A percentile compares a stretch with the other conserved stretches of the same genome.
Evolutionary conservation across 2,329 filamentous ascomycete species (phyloP).

Genomic region (Xylariaceae sp.): DNA sequence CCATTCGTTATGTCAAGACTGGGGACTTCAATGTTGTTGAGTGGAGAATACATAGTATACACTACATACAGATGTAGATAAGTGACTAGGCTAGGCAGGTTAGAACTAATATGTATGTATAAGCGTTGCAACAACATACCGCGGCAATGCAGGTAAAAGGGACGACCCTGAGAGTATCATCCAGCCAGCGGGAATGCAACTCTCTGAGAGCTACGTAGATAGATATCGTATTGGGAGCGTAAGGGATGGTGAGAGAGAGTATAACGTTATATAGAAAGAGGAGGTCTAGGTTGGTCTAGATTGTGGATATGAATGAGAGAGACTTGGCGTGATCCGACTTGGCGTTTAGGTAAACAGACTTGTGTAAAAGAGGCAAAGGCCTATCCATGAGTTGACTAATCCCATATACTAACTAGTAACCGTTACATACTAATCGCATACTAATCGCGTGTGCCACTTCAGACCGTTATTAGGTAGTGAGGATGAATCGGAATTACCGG

Average conservation of each 20-base stretch:
- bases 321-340: neutral
- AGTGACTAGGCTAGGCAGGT: too few species aligned
- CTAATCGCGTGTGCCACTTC: too few species aligned
- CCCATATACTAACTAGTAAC: too few species aligned
- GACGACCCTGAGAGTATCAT: slow-evolving; percentile 10
- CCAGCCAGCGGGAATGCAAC: neutral
- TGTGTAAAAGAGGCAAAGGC: too few species aligned
- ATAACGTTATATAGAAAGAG: neutral
- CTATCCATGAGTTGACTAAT: too few species aligned
- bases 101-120: neutral
- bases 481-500: neutral
- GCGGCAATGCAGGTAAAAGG: slow-evolving; percentile 7
- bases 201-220: too few species aligned
- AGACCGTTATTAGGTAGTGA: too few species aligned
- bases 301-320: too few species aligned
- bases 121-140: slow-evolving; percentile 12
- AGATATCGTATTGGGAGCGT: neutral
- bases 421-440: too few species aligned
- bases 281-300: neutral
- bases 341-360: neutral
- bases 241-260: slow-evolving; percentile 1
- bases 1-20: slow-evolving; percentile 11
- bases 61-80: too few species aligned
- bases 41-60: slow-evolving; percentile 11
- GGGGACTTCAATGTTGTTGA: slow-evolving; percentile 3